Evolutionary conservation across 1,284 basidiomycete genomes (phyloP).

Genomic region (Cryptococcus sp.): DNA sequence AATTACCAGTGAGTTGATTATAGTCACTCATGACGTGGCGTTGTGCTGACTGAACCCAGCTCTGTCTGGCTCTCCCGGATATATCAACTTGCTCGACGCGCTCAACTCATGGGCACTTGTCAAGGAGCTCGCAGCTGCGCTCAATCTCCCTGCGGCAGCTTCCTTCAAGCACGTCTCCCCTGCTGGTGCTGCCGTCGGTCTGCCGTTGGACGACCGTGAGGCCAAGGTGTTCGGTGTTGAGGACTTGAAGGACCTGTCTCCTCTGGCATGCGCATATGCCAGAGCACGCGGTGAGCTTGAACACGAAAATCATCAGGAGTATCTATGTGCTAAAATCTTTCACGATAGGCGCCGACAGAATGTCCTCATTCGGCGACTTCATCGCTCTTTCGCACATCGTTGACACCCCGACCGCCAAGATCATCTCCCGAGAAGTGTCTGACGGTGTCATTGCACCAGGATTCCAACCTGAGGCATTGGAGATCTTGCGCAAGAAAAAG

Average conservation of each 20-base stretch:
- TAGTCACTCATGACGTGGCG: no score
- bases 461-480: conserved; percentile 84
- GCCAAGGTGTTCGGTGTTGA: conserved; percentile 96
- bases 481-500: conserved; percentile 94
- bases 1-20: conserved; percentile 72
- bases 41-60: conserved; percentile 56
- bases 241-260: conserved; percentile 83
- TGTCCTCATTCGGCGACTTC: conserved; percentile 99
- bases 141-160: conserved; percentile 83
- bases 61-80: conserved; percentile 91
- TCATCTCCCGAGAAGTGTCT: conserved; percentile 96
- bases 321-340: not conserved
- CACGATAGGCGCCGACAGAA: conserved; percentile 81
- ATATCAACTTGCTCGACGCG: conserved; percentile 98
- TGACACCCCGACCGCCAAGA: conserved; percentile 90
- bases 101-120: conserved; percentile 97
- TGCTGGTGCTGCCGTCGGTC: conserved; percentile 89
- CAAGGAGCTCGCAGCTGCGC: conserved; percentile 84
- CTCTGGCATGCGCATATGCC: conserved; percentile 90
- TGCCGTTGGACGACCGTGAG: conserved; percentile 80
- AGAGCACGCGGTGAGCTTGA: conserved; percentile 76
- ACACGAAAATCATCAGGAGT: conserved; percentile 1
- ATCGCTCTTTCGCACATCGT: conserved; percentile 91
- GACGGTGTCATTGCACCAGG: conserved; percentile 97
- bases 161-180: conserved; percentile 99